phyloP scores from a whole-genome alignment of 2,329 filamentous ascomycete species.

The Talaromyces islandicus region DNA sequence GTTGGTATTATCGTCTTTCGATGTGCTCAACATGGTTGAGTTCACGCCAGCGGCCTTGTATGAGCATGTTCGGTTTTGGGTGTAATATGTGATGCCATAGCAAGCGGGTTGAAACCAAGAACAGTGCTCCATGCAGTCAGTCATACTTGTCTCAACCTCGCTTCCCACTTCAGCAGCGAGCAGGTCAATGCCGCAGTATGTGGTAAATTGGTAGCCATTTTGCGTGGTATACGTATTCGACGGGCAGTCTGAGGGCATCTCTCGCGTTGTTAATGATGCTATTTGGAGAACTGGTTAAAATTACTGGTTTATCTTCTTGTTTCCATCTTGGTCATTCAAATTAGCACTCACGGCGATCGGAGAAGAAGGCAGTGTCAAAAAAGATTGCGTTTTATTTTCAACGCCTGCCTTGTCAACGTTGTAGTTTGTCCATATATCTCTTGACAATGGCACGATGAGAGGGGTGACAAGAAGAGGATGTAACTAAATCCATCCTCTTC shows the following conservation, averaged over 20 bases:
- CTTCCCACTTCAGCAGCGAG: not conserved
- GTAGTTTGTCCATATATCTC: too few relatives aligned
- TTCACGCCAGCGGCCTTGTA: not conserved
- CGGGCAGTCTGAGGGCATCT: not conserved
- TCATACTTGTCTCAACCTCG: not conserved
- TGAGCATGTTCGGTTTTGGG: constrained; percentile 6
- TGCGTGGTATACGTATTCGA: not conserved
- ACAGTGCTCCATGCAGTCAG: constrained; percentile 4
- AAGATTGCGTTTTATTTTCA: not conserved
- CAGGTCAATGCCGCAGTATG: constrained; percentile 4
- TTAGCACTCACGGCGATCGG: not conserved
- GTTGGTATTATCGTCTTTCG: not conserved
- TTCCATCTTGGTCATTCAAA: not conserved
- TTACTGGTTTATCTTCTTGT: not conserved
- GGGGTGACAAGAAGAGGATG: too few relatives aligned
- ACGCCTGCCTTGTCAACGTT: too few relatives aligned
- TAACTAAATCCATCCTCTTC: too few relatives aligned
- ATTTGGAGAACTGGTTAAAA: not conserved
- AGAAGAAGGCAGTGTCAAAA: not conserved
- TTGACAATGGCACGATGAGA: too few relatives aligned
- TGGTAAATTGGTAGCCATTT: constrained; percentile 1
- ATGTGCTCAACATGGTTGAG: not conserved
- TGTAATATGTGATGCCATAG: constrained; percentile 4
- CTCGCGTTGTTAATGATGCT: not conserved
- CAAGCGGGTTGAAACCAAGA: constrained; percentile 1